Conservation (phyloP, 352 stramenopile genomes). For the Halophytophthora batemanensis region DNA sequence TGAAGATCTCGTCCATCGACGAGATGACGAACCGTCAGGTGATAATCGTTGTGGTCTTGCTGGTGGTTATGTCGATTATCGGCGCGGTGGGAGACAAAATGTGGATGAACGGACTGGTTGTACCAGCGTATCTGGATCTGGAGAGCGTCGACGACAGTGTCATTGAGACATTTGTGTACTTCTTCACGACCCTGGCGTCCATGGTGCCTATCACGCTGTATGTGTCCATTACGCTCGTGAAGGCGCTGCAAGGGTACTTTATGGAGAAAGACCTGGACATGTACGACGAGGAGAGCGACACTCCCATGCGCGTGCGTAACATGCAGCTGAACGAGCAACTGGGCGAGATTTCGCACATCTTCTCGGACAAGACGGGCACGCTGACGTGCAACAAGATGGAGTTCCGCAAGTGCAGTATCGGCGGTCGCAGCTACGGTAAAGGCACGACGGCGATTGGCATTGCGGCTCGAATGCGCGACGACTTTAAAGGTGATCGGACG, state of each 20-base stretch:
- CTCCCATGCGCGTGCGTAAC: constrained; percentile 74
- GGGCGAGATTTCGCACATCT: constrained; percentile 96
- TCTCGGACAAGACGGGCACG: constrained; percentile 91
- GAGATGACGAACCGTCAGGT: constrained; percentile 87
- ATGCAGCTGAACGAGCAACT: constrained; percentile 88
- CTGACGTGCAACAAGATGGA: constrained; percentile 90
- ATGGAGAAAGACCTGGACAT: constrained; percentile 86
- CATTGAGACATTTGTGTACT: constrained; percentile 76
- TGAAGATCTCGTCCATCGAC: constrained; percentile 84
- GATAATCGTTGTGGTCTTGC: constrained; percentile 71
- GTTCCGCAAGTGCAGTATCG: constrained; percentile 86
- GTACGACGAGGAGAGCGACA: constrained; percentile 74
- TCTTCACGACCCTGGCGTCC: constrained; percentile 76
- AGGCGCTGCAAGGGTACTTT: constrained; percentile 86
- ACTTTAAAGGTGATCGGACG: constrained; percentile 44
- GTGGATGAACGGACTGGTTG: constrained; percentile 37
- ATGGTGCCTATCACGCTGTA: constrained; percentile 90
- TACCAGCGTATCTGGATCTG: constrained; percentile 43
- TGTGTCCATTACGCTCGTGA: constrained; percentile 87
- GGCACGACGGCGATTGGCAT: constrained; percentile 82
- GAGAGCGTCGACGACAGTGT: constrained; percentile 34
- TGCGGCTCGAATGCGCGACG: constrained; percentile 59
- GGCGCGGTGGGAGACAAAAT: constrained; percentile 60
- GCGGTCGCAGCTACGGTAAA: constrained; percentile 76
- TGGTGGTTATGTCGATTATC: constrained; percentile 66